These are phyloP conservation scores for Plasmodium ovale DNA, from an alignment of 169 alveolate genomes.

Conservation along the genomic window DNA sequence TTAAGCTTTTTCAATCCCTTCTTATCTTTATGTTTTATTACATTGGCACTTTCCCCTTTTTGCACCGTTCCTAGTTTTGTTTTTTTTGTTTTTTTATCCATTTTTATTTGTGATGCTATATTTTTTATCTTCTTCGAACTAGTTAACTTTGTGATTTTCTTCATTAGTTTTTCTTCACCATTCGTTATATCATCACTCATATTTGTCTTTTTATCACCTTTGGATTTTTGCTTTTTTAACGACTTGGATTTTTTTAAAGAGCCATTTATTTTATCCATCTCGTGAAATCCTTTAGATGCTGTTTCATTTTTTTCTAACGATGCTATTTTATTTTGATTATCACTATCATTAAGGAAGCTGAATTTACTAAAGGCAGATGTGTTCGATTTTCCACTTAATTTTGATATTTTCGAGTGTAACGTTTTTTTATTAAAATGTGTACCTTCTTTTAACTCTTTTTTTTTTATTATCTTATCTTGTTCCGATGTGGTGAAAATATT, in stretches of 20 bases:
- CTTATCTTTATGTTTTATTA: slow-evolving; percentile 42
- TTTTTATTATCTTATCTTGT: slow-evolving; percentile 25
- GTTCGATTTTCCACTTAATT: slow-evolving; percentile 16
- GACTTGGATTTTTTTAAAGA: slow-evolving; percentile 54
- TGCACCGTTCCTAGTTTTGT: slow-evolving; percentile 16
- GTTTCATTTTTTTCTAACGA: slow-evolving; percentile 10
- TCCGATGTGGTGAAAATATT: slow-evolving; percentile 22
- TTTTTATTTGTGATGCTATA: slow-evolving; percentile 25
- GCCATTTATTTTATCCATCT: slow-evolving; percentile 1
- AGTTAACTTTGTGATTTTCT: slow-evolving; percentile 23
- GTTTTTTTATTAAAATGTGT: slow-evolving; percentile 10
- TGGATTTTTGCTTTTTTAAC: slow-evolving; percentile 54
- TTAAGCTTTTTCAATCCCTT: slow-evolving; percentile 33
- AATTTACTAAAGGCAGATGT: neutral
- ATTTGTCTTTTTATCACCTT: slow-evolving; percentile 19
- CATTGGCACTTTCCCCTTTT: slow-evolving; percentile 12
- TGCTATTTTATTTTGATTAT: slow-evolving; percentile 8
- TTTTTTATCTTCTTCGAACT: slow-evolving; percentile 42
- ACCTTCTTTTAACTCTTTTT: neutral
- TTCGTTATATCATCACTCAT: slow-evolving; percentile 32
- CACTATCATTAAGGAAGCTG: neutral
- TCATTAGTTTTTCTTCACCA: slow-evolving; percentile 29
- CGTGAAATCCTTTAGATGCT: slow-evolving; percentile 11
- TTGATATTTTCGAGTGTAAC: slow-evolving; percentile 11
- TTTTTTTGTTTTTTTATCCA: slow-evolving; percentile 48